These are phyloP conservation scores for Hippophae gyantsensis DNA, from an alignment of 306 rosid species.

Conservation along the genomic window DNA sequence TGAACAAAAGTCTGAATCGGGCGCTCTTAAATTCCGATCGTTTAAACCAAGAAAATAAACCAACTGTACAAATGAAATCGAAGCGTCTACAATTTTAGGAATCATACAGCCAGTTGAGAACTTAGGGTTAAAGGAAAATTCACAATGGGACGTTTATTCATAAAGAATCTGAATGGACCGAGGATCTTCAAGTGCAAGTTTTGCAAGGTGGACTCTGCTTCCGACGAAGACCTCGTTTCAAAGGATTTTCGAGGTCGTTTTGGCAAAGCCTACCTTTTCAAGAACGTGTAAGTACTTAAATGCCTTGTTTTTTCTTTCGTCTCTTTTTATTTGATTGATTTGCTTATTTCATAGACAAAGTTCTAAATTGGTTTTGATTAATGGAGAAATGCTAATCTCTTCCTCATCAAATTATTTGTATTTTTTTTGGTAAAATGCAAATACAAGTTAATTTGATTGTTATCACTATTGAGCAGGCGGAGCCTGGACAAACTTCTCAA, in stretches of 20 bases:
- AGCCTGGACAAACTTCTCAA: too few relatives aligned
- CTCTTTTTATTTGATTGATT: background rate
- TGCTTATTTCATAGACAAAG: background rate
- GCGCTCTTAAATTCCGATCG: too few relatives aligned
- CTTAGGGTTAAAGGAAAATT: background rate
- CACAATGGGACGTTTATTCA: conserved; percentile 24
- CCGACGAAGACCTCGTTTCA: conserved; percentile 20
- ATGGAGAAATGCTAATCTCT: too few relatives aligned
- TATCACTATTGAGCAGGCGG: too few relatives aligned
- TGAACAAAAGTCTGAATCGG: too few relatives aligned
- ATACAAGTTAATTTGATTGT: too few relatives aligned
- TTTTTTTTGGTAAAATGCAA: too few relatives aligned
- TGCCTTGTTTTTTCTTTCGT: background rate
- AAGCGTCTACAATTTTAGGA: too few relatives aligned
- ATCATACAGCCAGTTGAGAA: background rate
- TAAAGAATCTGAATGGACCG: conserved; percentile 19
- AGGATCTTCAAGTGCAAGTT: conserved; percentile 31
- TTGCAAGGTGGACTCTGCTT: conserved; percentile 29
- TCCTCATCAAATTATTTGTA: too few relatives aligned
- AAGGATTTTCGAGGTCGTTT: conserved; percentile 27
- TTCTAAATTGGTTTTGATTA: too few relatives aligned
- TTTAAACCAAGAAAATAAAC: too few relatives aligned
- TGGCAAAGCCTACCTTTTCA: conserved; percentile 29
- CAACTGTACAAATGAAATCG: too few relatives aligned
- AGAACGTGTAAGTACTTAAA: conserved; percentile 16